Conservation (phyloP, 139 green algal genomes). For the Tetradesmus lagerheimii region DNA sequence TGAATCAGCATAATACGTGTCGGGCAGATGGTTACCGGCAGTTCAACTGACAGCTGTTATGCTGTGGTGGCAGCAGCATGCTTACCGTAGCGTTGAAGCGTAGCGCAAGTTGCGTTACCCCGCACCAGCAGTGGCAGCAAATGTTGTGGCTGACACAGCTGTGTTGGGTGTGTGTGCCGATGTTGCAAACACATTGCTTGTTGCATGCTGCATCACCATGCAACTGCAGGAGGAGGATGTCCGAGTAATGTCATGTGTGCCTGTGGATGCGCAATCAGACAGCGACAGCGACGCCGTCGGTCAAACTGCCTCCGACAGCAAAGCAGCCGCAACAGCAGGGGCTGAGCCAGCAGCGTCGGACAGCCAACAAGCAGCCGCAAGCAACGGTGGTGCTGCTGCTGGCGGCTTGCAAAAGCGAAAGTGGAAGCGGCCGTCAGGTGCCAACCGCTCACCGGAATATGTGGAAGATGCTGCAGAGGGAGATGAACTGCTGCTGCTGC, state of each 20-base stretch:
- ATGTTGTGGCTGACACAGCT: background rate
- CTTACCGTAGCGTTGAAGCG: no score
- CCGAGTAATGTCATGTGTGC: background rate
- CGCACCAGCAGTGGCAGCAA: no score
- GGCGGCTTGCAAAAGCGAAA: background rate
- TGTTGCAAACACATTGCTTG: background rate
- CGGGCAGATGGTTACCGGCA: no score
- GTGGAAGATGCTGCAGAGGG: background rate
- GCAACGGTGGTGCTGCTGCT: background rate
- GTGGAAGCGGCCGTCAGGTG: background rate
- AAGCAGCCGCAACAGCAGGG: background rate
- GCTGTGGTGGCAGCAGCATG: background rate
- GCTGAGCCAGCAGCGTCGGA: background rate
- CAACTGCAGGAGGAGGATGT: constrained; percentile 10
- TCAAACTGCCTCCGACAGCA: background rate
- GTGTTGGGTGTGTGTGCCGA: no score
- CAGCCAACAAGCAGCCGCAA: background rate
- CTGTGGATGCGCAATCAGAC: background rate
- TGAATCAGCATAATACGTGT: no score
- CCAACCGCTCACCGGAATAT: background rate
- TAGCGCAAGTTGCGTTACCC: no score
- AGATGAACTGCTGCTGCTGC: background rate
- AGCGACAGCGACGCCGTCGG: background rate
- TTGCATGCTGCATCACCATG: background rate
- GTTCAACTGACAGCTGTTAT: no score